Evolutionary conservation across 352 stramenopile genomes (phyloP).

Genomic region (Pythium aphanidermatum): DNA sequence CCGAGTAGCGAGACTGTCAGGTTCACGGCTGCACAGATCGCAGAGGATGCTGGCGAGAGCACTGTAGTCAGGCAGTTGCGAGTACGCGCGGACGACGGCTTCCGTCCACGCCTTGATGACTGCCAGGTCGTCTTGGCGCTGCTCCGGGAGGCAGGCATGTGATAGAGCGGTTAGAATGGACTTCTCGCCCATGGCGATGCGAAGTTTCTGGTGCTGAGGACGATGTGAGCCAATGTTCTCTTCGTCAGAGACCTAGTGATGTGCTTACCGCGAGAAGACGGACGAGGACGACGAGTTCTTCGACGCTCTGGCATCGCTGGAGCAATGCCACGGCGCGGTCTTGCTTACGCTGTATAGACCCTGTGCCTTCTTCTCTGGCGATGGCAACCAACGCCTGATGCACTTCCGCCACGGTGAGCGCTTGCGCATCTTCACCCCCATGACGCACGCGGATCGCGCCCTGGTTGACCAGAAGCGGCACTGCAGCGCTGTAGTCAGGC

Average conservation of each 20-base stretch:
- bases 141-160: constrained; percentile 20
- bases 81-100: constrained; percentile 58
- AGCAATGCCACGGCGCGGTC: constrained; percentile 51
- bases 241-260: neutral
- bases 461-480: constrained; percentile 11
- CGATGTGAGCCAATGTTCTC: neutral
- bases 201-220: constrained; percentile 70
- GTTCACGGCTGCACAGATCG: constrained; percentile 6
- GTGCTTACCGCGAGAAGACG: constrained; percentile 66
- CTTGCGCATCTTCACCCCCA: neutral
- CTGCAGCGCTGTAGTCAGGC: constrained; percentile 17
- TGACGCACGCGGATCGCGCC: neutral
- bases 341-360: constrained; percentile 54
- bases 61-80: constrained; percentile 60
- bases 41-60: constrained; percentile 39
- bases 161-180: constrained; percentile 61
- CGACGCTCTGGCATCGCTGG: constrained; percentile 33
- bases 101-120: constrained; percentile 41
- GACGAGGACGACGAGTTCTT: constrained; percentile 59
- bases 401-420: constrained; percentile 38
- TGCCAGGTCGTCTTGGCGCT: neutral
- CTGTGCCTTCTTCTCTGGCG: constrained; percentile 45
- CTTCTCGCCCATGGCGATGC: constrained; percentile 79
- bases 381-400: constrained; percentile 52
- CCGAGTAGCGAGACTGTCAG: constrained; percentile 21